Percentiles rank a stretch among this genome's conserved stretches.
Evolutionary conservation across 2,329 filamentous ascomycete species (phyloP).

Genomic region (Penicillium sp.): DNA sequence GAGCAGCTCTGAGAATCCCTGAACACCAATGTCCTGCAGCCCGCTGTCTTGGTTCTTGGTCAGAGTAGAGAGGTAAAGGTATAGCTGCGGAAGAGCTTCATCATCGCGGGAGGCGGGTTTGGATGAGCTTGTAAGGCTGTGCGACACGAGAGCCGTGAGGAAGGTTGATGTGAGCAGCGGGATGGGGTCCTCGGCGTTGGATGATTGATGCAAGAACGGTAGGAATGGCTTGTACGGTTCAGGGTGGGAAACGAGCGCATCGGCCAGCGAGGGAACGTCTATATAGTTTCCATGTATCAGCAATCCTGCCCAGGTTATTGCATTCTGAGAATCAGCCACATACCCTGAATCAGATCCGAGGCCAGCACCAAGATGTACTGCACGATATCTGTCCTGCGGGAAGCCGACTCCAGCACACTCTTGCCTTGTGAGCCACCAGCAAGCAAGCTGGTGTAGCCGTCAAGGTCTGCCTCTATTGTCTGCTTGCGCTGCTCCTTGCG

Average conservation of each 20-base stretch:
- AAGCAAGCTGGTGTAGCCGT: slow-evolving; percentile 78
- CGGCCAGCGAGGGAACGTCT: slow-evolving; percentile 79
- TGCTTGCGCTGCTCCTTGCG: slow-evolving; percentile 86
- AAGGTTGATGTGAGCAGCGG: slow-evolving; percentile 88
- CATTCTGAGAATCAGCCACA: slow-evolving; percentile 1
- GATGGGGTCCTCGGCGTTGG: slow-evolving; percentile 81
- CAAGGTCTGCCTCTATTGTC: slow-evolving; percentile 75
- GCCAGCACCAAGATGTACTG: slow-evolving; percentile 93
- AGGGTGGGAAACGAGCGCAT: slow-evolving; percentile 71
- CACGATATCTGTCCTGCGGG: slow-evolving; percentile 83
- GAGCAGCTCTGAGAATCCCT: slow-evolving; percentile 83
- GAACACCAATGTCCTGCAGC: slow-evolving; percentile 92
- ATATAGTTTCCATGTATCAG: slow-evolving; percentile 5
- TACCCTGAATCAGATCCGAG: slow-evolving; percentile 84
- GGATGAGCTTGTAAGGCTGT: slow-evolving; percentile 61
- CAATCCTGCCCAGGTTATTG: neutral
- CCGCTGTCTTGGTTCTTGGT: slow-evolving; percentile 84
- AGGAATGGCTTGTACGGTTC: slow-evolving; percentile 75
- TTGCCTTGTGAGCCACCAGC: slow-evolving; percentile 65
- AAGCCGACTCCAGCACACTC: slow-evolving; percentile 81
- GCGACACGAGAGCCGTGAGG: slow-evolving; percentile 73
- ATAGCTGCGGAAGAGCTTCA: slow-evolving; percentile 76
- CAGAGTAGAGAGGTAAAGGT: slow-evolving; percentile 81
- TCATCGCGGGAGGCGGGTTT: slow-evolving; percentile 63
- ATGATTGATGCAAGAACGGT: slow-evolving; percentile 79